Evolutionary conservation across 192 early-diverging fungal species (phyloP).

Genomic region (Linnemannia zychae): DNA sequence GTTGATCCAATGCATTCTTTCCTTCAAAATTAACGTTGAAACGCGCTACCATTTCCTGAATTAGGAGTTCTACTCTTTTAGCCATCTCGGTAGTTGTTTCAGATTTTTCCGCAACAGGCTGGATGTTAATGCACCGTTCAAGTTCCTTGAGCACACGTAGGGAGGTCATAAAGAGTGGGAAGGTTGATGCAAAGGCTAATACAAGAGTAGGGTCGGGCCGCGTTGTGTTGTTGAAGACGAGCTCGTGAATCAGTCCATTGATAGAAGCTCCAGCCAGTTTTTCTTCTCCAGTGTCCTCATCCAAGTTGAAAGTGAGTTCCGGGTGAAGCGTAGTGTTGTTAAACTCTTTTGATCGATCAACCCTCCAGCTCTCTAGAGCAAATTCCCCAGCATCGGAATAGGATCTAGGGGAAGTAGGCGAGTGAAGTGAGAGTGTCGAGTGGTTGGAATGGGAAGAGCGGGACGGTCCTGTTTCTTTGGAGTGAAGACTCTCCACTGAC

Average conservation of each 20-base stretch:
- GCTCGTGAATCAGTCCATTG: slow-evolving; percentile 69
- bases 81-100: not conserved
- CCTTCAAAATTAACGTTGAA: not conserved
- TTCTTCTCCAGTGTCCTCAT: slow-evolving; percentile 12
- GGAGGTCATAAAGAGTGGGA: slow-evolving; percentile 52
- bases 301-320: slow-evolving; percentile 57
- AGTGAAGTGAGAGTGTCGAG: slow-evolving; percentile 24
- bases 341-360: slow-evolving; percentile 25
- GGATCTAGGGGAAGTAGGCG: slow-evolving; percentile 24
- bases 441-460: slow-evolving; percentile 23
- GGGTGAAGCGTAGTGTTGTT: slow-evolving; percentile 60
- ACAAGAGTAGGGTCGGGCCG: slow-evolving; percentile 28
- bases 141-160: slow-evolving; percentile 32
- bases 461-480: slow-evolving; percentile 16
- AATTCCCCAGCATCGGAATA: slow-evolving; percentile 17
- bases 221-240: slow-evolving; percentile 61
- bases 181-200: slow-evolving; percentile 58
- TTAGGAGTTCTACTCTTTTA: not conserved
- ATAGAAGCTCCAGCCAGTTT: slow-evolving; percentile 27
- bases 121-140: slow-evolving; percentile 22
- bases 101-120: not conserved
- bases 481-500: slow-evolving; percentile 32
- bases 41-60: slow-evolving; percentile 25
- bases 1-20: not conserved
- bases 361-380: slow-evolving; percentile 24